Evolutionary conservation across 2,329 filamentous ascomycete genomes (phyloP).

Genomic region (Phyllosticta paracitricarpa): DNA sequence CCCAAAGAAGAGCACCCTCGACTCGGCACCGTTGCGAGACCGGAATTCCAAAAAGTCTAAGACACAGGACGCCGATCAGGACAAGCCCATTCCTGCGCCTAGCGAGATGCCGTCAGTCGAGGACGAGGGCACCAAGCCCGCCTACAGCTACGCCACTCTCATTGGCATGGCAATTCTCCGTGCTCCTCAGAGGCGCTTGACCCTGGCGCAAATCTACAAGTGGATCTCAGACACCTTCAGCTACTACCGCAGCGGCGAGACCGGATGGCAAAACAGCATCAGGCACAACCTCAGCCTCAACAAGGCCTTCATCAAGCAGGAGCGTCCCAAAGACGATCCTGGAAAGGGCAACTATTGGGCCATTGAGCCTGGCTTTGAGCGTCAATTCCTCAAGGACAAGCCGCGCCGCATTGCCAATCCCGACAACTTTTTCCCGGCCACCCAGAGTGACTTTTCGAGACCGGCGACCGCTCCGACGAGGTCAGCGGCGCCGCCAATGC

Average conservation of each 20-base stretch:
- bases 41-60: conserved; percentile 60
- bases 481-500: conserved; percentile 6
- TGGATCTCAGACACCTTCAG: conserved; percentile 96
- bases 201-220: conserved; percentile 92
- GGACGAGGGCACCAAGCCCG: conserved; percentile 82
- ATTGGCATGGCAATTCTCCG: conserved; percentile 96
- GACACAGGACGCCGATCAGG: conserved; percentile 38
- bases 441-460: conserved; percentile 22
- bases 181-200: conserved; percentile 71
- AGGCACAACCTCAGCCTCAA: conserved; percentile 94
- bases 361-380: conserved; percentile 82
- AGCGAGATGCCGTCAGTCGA: conserved; percentile 71
- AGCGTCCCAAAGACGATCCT: conserved; percentile 91
- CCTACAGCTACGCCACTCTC: conserved; percentile 85
- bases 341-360: conserved; percentile 98
- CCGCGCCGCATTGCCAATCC: conserved; percentile 46
- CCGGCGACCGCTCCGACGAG: conserved; percentile 29
- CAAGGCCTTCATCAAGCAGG: conserved; percentile 93
- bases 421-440: conserved; percentile 24
- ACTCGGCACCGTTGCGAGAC: conserved; percentile 64
- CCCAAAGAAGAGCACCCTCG: conserved; percentile 55
- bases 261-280: conserved; percentile 98
- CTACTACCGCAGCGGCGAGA: conserved; percentile 71
- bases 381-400: conserved; percentile 84
- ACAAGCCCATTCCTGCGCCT: conserved; percentile 52